Conservation (phyloP, 2,329 filamentous ascomycete species). For the Epichloe elymi region DNA sequence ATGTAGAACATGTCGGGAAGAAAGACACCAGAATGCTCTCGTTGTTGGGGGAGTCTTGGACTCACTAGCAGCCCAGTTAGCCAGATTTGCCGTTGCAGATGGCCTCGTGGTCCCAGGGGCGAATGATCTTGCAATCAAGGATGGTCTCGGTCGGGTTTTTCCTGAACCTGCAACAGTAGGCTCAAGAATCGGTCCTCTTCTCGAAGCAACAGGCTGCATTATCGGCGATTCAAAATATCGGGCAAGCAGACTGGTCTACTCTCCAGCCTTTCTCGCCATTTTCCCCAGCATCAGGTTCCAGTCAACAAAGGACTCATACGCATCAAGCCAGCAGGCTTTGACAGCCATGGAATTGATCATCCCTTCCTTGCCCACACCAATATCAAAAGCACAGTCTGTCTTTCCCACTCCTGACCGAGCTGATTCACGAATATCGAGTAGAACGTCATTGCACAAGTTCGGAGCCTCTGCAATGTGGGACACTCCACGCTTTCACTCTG, state of each 20-base stretch:
- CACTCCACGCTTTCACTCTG: constrained; percentile 16
- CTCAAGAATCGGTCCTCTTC: constrained; percentile 51
- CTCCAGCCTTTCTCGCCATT: constrained; percentile 54
- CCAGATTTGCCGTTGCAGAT: constrained; percentile 52
- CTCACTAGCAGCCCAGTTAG: constrained; percentile 61
- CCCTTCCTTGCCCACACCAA: constrained; percentile 36
- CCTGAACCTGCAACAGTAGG: constrained; percentile 47
- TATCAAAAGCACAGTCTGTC: constrained; percentile 18
- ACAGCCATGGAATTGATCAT: constrained; percentile 55
- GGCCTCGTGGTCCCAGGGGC: constrained; percentile 57
- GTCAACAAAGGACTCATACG: constrained; percentile 32
- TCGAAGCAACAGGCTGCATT: constrained; percentile 67
- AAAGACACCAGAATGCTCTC: constrained; percentile 57
- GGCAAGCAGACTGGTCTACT: constrained; percentile 56
- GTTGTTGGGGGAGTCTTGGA: constrained; percentile 63
- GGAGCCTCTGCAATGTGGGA: constrained; percentile 19
- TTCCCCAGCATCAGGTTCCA: constrained; percentile 49
- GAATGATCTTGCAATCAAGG: constrained; percentile 37
- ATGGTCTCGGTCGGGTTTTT: constrained; percentile 43
- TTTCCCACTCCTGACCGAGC: constrained; percentile 11
- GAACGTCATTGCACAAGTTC: constrained; percentile 17
- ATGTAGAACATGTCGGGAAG: constrained; percentile 49
- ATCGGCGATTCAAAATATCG: constrained; percentile 69
- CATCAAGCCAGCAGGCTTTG: constrained; percentile 19
- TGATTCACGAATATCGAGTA: constrained; percentile 18